These are phyloP conservation scores for Gaultheria prostrata DNA, from an alignment of 148 eudicot species.

Conservation along the genomic window DNA sequence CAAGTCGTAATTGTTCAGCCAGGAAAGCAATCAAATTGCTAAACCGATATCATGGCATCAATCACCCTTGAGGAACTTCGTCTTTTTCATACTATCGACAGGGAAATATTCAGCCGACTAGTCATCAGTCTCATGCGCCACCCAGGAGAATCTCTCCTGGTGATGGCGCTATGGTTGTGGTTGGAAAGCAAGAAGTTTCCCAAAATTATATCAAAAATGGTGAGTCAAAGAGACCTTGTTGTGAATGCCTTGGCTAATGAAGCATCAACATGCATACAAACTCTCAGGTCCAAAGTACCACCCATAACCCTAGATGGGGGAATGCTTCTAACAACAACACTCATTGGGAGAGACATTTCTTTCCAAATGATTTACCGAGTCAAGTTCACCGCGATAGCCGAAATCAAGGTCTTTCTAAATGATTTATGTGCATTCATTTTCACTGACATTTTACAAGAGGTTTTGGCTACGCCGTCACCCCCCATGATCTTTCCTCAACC, in stretches of 20 bases:
- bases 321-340: conserved; percentile 5
- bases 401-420: conserved; percentile 15
- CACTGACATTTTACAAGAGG: conserved; percentile 19
- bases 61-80: conserved; percentile 26
- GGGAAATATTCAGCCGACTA: conserved; percentile 32
- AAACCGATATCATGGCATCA: background rate
- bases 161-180: conserved; percentile 37
- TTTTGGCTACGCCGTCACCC: background rate
- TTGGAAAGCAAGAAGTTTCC: conserved; percentile 20
- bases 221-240: background rate
- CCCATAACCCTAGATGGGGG: background rate
- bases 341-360: conserved; percentile 15
- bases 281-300: background rate
- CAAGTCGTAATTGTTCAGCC: background rate
- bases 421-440: conserved; percentile 22
- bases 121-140: conserved; percentile 21
- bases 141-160: conserved; percentile 28
- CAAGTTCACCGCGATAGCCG: conserved; percentile 12
- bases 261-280: conserved; percentile 9
- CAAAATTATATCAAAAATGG: background rate
- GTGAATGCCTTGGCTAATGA: conserved; percentile 18
- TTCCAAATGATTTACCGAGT: background rate
- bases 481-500: background rate
- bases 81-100: conserved; percentile 29
- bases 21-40: conserved; percentile 24